Percentiles rank a stretch among this genome's conserved stretches.
These are phyloP conservation scores for Taphrina deformans DNA, from an alignment of 1,139 yeast species.

Conservation along the genomic window DNA sequence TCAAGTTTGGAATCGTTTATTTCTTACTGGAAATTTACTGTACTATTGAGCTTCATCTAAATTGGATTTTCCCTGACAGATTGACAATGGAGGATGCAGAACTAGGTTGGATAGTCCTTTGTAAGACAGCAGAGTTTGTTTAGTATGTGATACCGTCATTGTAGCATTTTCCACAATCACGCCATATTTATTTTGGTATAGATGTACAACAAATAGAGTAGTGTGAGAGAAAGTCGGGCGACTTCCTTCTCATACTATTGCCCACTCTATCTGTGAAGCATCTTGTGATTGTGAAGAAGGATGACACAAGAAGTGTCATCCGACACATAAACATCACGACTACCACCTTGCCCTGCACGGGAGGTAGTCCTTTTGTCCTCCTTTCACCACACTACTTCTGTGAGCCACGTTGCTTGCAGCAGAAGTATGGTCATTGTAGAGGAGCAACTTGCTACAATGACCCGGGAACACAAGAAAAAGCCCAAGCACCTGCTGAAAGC, in stretches of 20 bases:
- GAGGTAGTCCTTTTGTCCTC: background rate
- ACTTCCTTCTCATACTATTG: background rate
- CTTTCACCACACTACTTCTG: background rate
- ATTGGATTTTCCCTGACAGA: no score
- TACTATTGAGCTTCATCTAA: no score
- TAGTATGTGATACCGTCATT: background rate
- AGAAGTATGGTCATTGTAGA: constrained; percentile 4
- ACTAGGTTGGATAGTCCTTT: background rate
- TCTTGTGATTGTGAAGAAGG: background rate
- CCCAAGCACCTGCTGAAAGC: no score
- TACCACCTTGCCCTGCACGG: background rate
- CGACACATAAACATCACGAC: background rate
- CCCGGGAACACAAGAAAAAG: no score
- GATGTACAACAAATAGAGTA: background rate
- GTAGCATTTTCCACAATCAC: background rate
- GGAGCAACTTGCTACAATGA: no score
- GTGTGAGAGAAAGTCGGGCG: constrained; percentile 3
- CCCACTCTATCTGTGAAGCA: background rate
- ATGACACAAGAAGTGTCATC: background rate
- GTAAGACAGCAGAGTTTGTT: no score
- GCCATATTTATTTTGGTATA: background rate
- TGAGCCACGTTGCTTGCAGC: background rate
- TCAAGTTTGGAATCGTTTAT: no score
- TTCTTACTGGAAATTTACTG: no score
- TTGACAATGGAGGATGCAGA: no score